phyloP scores from a whole-genome alignment of 176 grass and related monocot species.

The Thalia dealbata region DNA sequence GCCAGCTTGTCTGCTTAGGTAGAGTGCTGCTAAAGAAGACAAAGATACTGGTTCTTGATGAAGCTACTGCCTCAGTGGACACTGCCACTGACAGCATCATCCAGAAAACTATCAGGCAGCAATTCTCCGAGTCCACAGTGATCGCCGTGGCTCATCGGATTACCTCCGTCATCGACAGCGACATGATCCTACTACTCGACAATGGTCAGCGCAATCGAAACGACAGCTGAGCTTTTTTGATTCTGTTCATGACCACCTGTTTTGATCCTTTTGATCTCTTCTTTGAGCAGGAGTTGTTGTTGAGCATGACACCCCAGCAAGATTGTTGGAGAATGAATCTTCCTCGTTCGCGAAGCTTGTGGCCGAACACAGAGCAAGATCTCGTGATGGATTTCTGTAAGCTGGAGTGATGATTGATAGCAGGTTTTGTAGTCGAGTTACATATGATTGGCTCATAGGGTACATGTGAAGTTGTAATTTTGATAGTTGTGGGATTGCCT shows the following conservation, averaged over 20 bases:
- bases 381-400: slow-evolving; percentile 22
- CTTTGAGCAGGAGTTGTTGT: slow-evolving; percentile 42
- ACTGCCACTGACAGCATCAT: slow-evolving; percentile 50
- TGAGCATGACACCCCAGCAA: slow-evolving; percentile 48
- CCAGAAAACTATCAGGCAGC: slow-evolving; percentile 54
- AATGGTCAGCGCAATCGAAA: slow-evolving; percentile 39
- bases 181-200: slow-evolving; percentile 75
- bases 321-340: slow-evolving; percentile 47
- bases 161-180: slow-evolving; percentile 72
- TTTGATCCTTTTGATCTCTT: not conserved
- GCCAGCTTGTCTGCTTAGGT: slow-evolving; percentile 71
- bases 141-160: slow-evolving; percentile 78
- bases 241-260: too few species aligned
- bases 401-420: not conserved
- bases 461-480: too few species aligned
- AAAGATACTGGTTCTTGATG: slow-evolving; percentile 69
- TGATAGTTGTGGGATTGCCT: too few species aligned
- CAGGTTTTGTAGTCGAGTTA: too few species aligned
- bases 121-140: slow-evolving; percentile 66
- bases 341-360: slow-evolving; percentile 84
- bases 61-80: slow-evolving; percentile 84
- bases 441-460: too few species aligned
- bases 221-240: not conserved
- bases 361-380: slow-evolving; percentile 49
- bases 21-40: slow-evolving; percentile 56